A percentile compares a stretch with the other conserved stretches of the same genome.
Conservation (phyloP, 2,329 filamentous ascomycete species). For the Colletotrichum falcatum region DNA sequence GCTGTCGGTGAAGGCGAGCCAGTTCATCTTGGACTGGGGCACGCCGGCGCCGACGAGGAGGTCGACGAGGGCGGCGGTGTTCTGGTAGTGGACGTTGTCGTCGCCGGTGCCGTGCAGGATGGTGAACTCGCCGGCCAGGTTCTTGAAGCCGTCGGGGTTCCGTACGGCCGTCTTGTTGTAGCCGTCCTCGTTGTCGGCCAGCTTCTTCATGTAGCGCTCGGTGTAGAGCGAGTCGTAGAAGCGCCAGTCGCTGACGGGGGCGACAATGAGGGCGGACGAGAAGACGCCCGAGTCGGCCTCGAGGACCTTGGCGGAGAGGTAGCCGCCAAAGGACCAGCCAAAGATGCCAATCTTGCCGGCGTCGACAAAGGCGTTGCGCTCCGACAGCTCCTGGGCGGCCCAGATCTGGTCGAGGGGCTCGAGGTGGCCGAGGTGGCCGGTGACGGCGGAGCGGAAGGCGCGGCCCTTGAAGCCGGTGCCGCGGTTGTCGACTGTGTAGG, state of each 20-base stretch:
- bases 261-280: conserved; percentile 71
- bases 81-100: conserved; percentile 80
- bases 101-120: conserved; percentile 76
- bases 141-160: conserved; percentile 70
- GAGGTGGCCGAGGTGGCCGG: conserved; percentile 69
- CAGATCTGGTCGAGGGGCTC: conserved; percentile 77
- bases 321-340: conserved; percentile 78
- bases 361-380: conserved; percentile 66
- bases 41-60: conserved; percentile 70
- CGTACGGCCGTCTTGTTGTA: conserved; percentile 72
- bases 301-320: conserved; percentile 73
- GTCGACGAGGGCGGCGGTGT: conserved; percentile 71
- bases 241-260: conserved; percentile 76
- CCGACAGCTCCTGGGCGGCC: conserved; percentile 68
- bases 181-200: conserved; percentile 65
- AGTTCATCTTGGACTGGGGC: conserved; percentile 70
- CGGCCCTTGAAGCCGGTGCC: conserved; percentile 75
- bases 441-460: conserved; percentile 68
- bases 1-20: conserved; percentile 74
- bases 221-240: conserved; percentile 81
- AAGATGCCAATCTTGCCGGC: conserved; percentile 72
- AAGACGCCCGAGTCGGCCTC: conserved; percentile 72
- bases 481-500: conserved; percentile 76
- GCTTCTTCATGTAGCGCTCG: conserved; percentile 78
- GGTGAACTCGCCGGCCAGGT: conserved; percentile 69